Percentiles rank a stretch among this genome's conserved stretches.
Evolutionary conservation across 371 early-diverging fungal species (phyloP).

Genomic region (Apophysomyces elegans): DNA sequence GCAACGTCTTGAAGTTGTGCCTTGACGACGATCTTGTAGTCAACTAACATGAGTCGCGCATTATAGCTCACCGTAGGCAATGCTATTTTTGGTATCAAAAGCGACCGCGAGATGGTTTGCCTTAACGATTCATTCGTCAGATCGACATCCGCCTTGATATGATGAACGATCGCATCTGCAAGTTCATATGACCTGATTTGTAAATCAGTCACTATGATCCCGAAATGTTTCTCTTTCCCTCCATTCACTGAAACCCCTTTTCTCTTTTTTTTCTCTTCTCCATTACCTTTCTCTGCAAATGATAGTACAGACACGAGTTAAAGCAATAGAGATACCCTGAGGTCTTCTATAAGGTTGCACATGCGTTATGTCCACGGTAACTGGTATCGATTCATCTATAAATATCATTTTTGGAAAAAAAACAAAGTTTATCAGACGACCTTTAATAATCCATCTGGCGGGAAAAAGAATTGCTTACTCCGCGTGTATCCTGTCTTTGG

Average conservation of each 20-base stretch:
- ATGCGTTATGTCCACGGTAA: conserved; percentile 21
- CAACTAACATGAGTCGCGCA: conserved; percentile 16
- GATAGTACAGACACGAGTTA: conserved; percentile 14
- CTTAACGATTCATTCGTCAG: conserved; percentile 1
- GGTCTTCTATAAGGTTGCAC: conserved; percentile 14
- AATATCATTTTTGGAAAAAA: not conserved
- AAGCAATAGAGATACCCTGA: conserved; percentile 16
- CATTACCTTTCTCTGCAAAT: conserved; percentile 24
- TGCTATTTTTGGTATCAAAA: conserved; percentile 19
- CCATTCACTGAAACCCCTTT: not conserved
- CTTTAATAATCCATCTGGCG: not conserved
- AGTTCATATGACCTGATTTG: conserved; percentile 15
- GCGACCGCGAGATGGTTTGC: conserved; percentile 17
- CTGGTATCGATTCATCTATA: conserved; percentile 20
- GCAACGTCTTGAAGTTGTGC: conserved; percentile 21
- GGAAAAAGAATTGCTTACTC: conserved; percentile 16
- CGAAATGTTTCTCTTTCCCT: not conserved
- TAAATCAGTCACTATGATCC: not conserved
- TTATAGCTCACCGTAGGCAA: conserved; percentile 25
- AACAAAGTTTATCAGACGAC: not conserved
- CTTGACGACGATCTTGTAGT: conserved; percentile 20
- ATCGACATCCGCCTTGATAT: conserved; percentile 23
- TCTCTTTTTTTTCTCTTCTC: not conserved
- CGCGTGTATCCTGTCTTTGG: conserved; percentile 19
- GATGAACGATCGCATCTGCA: conserved; percentile 14